Percentiles rank a stretch among this genome's conserved stretches.
Evolutionary conservation across 768 basidiomycete species (phyloP).

Genomic region (Crucibulum laeve): DNA sequence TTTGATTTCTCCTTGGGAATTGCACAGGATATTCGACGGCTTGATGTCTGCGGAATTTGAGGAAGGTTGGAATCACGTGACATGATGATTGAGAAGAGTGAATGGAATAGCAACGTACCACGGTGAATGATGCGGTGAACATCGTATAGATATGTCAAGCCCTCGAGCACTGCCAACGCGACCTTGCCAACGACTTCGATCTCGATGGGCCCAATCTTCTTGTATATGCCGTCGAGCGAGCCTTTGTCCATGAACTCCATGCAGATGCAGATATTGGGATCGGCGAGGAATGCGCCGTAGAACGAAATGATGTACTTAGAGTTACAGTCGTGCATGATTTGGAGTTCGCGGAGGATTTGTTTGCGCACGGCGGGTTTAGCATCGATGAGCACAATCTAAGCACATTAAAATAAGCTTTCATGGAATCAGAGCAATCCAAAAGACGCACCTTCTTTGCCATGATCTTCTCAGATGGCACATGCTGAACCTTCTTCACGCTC

Average conservation of each 20-base stretch:
- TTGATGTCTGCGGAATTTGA: constrained; percentile 98
- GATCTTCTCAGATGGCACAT: constrained; percentile 82
- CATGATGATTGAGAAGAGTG: constrained; percentile 8
- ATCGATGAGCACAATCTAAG: constrained; percentile 90
- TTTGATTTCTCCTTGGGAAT: constrained; percentile 94
- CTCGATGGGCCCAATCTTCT: constrained; percentile 90
- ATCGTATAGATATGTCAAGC: constrained; percentile 96
- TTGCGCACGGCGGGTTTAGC: constrained; percentile 95
- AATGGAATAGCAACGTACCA: constrained; percentile 51
- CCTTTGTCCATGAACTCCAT: constrained; percentile 98
- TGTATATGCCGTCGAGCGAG: constrained; percentile 92
- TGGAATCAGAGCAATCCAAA: neutral
- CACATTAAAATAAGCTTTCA: constrained; percentile 1
- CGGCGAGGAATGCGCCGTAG: constrained; percentile 93
- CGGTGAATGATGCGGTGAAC: constrained; percentile 97
- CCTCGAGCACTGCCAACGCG: constrained; percentile 91
- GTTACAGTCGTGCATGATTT: constrained; percentile 98
- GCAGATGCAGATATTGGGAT: constrained; percentile 98
- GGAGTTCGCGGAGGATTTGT: constrained; percentile 95
- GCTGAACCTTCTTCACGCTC: constrained; percentile 94
- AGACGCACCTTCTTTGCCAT: constrained; percentile 95
- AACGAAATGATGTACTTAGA: constrained; percentile 95
- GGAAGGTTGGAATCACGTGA: constrained; percentile 12
- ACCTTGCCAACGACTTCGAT: constrained; percentile 92
- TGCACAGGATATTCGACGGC: constrained; percentile 95